These are phyloP conservation scores for Kuraishia cidri DNA, from an alignment of 805 yeast species.

Conservation along the genomic window DNA sequence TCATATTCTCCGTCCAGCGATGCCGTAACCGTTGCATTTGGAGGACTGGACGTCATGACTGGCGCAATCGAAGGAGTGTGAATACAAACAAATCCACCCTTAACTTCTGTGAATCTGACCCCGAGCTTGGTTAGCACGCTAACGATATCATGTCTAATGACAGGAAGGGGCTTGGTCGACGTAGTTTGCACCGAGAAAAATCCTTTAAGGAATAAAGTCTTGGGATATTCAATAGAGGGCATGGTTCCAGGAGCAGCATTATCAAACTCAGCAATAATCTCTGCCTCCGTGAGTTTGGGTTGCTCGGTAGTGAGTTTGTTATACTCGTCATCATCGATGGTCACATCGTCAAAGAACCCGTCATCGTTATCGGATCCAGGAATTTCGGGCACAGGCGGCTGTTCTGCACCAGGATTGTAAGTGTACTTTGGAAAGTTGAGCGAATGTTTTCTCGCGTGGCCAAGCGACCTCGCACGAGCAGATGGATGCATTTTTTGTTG, in stretches of 20 bases:
- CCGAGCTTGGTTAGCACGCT: slow-evolving; percentile 67
- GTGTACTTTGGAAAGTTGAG: slow-evolving; percentile 19
- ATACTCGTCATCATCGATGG: slow-evolving; percentile 22
- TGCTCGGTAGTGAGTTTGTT: neutral
- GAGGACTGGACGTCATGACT: too few relatives aligned
- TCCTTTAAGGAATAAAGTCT: slow-evolving; percentile 84
- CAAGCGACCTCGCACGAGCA: slow-evolving; percentile 82
- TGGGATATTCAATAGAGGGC: slow-evolving; percentile 93
- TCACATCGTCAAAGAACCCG: slow-evolving; percentile 51
- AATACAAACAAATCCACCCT: slow-evolving; percentile 87
- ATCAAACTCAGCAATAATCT: slow-evolving; percentile 31
- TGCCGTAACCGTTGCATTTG: neutral
- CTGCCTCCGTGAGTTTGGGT: slow-evolving; percentile 30
- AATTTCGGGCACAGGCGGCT: slow-evolving; percentile 35
- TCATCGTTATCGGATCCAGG: slow-evolving; percentile 31
- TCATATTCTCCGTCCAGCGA: neutral
- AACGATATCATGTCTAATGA: slow-evolving; percentile 78
- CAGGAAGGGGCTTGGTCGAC: slow-evolving; percentile 84
- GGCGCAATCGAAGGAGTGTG: slow-evolving; percentile 42
- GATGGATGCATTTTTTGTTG: slow-evolving; percentile 70
- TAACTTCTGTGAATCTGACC: slow-evolving; percentile 79
- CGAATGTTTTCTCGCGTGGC: slow-evolving; percentile 67
- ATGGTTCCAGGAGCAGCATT: slow-evolving; percentile 67
- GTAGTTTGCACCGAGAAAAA: slow-evolving; percentile 94
- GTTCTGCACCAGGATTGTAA: slow-evolving; percentile 8